Evolutionary conservation across 345 rosid genomes (phyloP).

Genomic region (Psidium friedrichsthalianum): DNA sequence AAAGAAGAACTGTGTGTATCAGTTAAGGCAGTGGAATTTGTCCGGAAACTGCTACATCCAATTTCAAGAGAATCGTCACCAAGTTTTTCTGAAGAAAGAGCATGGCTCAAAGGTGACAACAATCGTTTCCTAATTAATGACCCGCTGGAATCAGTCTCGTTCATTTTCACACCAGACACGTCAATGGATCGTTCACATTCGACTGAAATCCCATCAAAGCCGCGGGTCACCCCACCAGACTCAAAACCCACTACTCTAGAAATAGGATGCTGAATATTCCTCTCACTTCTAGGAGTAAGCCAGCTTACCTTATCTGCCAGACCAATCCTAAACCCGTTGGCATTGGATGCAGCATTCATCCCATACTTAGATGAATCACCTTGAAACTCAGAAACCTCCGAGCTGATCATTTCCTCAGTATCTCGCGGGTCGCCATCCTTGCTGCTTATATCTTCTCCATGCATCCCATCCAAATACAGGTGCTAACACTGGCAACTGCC

Average conservation of each 20-base stretch:
- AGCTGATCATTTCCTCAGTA: slow-evolving; percentile 37
- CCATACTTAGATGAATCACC: slow-evolving; percentile 25
- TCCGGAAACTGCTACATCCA: slow-evolving; percentile 29
- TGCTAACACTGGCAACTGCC: slow-evolving; percentile 26
- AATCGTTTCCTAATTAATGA: slow-evolving; percentile 59
- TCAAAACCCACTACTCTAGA: slow-evolving; percentile 80
- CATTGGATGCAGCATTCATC: slow-evolving; percentile 24
- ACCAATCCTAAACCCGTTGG: slow-evolving; percentile 30
- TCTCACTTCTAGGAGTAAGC: slow-evolving; percentile 19
- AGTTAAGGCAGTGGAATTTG: slow-evolving; percentile 15
- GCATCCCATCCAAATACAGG: slow-evolving; percentile 45
- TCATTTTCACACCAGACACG: slow-evolving; percentile 12
- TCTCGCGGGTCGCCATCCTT: slow-evolving; percentile 26
- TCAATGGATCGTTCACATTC: slow-evolving; percentile 16
- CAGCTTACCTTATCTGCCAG: slow-evolving; percentile 22
- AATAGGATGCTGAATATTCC: slow-evolving; percentile 29
- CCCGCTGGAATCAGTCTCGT: slow-evolving; percentile 38
- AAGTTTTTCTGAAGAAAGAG: slow-evolving; percentile 44
- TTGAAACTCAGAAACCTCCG: slow-evolving; percentile 29
- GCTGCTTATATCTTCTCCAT: slow-evolving; percentile 18
- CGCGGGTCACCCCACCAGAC: slow-evolving; percentile 23
- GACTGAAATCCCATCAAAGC: slow-evolving; percentile 20
- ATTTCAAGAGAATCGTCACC: slow-evolving; percentile 48
- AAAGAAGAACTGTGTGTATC: slow-evolving; percentile 15
- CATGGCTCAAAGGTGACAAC: slow-evolving; percentile 56